These are phyloP conservation scores for Trametes villosa DNA, from an alignment of 768 basidiomycete genomes.

Conservation along the genomic window DNA sequence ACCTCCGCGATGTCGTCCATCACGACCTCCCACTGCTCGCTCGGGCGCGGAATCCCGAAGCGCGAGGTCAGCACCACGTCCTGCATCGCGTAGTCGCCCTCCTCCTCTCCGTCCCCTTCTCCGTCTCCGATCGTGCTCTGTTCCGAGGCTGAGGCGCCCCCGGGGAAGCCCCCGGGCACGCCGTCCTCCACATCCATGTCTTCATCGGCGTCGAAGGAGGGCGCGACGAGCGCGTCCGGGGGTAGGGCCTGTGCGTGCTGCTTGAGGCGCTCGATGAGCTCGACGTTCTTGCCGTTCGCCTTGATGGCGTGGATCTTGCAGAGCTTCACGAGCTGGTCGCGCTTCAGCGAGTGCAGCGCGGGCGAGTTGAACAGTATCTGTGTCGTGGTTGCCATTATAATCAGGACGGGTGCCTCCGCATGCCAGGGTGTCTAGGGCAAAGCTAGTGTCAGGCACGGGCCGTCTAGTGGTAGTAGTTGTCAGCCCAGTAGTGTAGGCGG, in stretches of 20 bases:
- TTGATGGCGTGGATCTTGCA: slow-evolving; percentile 85
- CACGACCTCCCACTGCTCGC: slow-evolving; percentile 86
- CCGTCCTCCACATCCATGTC: slow-evolving; percentile 31
- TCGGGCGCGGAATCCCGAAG: slow-evolving; percentile 53
- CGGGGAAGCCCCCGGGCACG: neutral
- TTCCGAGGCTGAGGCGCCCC: no score
- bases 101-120: neutral
- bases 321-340: slow-evolving; percentile 81
- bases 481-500: neutral
- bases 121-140: no score
- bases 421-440: no score
- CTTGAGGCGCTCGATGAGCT: slow-evolving; percentile 71
- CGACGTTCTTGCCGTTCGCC: slow-evolving; percentile 77
- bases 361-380: slow-evolving; percentile 86
- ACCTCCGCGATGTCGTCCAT: slow-evolving; percentile 79
- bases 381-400: slow-evolving; percentile 77
- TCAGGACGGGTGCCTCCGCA: slow-evolving; percentile 28
- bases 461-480: no score
- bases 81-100: slow-evolving; percentile 14
- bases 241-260: slow-evolving; percentile 69
- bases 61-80: slow-evolving; percentile 17
- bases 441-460: neutral
- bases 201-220: slow-evolving; percentile 35
- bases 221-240: slow-evolving; percentile 45
- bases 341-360: slow-evolving; percentile 80